These are phyloP conservation scores for Centella asiatica DNA, from an alignment of 129 eudicot species.

Conservation along the genomic window DNA sequence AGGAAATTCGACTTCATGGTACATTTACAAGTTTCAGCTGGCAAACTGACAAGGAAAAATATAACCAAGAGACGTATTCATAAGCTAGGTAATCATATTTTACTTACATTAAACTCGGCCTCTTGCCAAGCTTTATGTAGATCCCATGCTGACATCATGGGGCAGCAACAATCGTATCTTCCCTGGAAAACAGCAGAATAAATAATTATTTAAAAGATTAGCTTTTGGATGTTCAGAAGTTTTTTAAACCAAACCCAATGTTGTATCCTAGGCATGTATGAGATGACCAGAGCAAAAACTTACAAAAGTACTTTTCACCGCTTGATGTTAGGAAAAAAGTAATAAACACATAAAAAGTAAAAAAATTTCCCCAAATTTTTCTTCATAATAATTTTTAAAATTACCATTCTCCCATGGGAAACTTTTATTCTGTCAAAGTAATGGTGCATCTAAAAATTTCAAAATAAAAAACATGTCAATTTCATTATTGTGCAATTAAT, in stretches of 20 bases:
- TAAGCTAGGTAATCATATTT: background rate
- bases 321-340: too few relatives aligned
- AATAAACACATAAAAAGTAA: too few relatives aligned
- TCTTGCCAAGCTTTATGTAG: conserved; percentile 99
- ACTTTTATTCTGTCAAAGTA: too few relatives aligned
- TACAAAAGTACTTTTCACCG: too few relatives aligned
- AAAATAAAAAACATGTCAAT: too few relatives aligned
- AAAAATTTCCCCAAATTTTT: too few relatives aligned
- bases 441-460: background rate
- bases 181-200: conserved; percentile 45
- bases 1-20: background rate
- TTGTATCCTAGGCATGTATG: background rate
- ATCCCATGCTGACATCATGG: conserved; percentile 99
- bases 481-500: too few relatives aligned
- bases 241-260: background rate
- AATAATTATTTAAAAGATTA: conserved; percentile 7
- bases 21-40: background rate
- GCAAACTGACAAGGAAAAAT: background rate
- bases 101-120: conserved; percentile 75
- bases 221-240: background rate
- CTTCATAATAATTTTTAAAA: too few relatives aligned
- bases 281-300: too few relatives aligned
- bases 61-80: background rate
- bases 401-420: too few relatives aligned
- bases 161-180: conserved; percentile 92